Percentiles rank a stretch among this genome's conserved stretches.
Evolutionary conservation across 306 rosid genomes (phyloP).

Genomic region (Urtica urens): DNA sequence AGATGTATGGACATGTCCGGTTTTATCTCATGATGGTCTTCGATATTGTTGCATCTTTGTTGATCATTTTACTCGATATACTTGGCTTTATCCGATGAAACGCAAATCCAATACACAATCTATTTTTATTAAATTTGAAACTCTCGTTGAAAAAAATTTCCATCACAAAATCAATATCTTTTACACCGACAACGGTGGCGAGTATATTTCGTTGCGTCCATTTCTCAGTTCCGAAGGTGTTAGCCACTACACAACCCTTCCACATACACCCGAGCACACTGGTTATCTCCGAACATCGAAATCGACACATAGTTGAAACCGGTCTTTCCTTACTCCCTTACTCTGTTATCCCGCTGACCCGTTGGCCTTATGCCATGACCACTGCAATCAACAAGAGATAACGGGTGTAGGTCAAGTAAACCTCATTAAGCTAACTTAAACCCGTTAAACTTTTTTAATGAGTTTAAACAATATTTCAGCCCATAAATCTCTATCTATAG

Average conservation of each 20-base stretch:
- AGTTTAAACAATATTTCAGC: too few species aligned
- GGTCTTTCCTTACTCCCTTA: not conserved
- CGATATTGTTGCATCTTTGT: not conserved
- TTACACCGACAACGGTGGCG: not conserved
- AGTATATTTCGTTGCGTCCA: not conserved
- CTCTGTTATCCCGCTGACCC: too few species aligned
- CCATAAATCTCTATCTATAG: too few species aligned
- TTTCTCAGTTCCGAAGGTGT: not conserved
- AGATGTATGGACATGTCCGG: not conserved
- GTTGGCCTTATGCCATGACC: too few species aligned
- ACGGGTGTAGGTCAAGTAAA: too few species aligned
- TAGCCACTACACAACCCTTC: not conserved
- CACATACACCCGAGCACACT: not conserved
- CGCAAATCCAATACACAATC: not conserved
- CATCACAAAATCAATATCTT: not conserved
- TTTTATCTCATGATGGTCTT: not conserved
- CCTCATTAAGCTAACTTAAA: too few species aligned
- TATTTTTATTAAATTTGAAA: not conserved
- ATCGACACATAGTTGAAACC: not conserved
- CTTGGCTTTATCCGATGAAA: not conserved
- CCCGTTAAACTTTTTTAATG: too few species aligned
- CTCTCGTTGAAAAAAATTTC: not conserved
- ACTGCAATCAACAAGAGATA: too few species aligned
- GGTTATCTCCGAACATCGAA: not conserved
- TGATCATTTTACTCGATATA: not conserved